A percentile compares a stretch with the other conserved stretches of the same genome.
phyloP scores from a whole-genome alignment of 768 basidiomycete genomes.

The Kwoniella europaea region DNA sequence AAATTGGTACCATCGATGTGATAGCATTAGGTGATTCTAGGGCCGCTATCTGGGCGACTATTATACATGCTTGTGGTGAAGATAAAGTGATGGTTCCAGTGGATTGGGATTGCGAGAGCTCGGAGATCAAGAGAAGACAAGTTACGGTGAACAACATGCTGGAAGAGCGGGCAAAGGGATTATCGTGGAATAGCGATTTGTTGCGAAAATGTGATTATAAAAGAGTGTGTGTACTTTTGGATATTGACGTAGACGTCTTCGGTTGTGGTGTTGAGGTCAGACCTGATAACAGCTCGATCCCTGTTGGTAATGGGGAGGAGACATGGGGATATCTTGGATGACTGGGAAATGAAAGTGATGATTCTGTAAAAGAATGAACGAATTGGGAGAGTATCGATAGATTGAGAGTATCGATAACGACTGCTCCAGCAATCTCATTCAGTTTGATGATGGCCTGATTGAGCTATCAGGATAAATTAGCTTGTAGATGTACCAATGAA shows the following conservation, averaged over 20 bases:
- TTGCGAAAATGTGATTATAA: background rate
- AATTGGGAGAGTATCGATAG: background rate
- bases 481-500: slow-evolving; percentile 5
- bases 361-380: background rate
- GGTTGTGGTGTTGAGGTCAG: background rate
- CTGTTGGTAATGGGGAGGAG: background rate
- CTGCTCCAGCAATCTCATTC: background rate
- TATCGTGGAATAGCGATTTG: background rate
- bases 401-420: background rate
- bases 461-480: background rate
- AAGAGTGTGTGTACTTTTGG: slow-evolving; percentile 6
- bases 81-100: slow-evolving; percentile 27
- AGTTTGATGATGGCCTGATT: background rate
- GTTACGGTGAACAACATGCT: background rate
- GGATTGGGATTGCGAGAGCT: slow-evolving; percentile 21
- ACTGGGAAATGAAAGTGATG: slow-evolving; percentile 1
- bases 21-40: slow-evolving; percentile 22
- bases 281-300: background rate
- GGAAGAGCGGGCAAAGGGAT: background rate
- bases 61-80: slow-evolving; percentile 33
- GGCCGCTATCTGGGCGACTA: slow-evolving; percentile 41
- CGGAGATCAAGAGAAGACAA: background rate
- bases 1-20: slow-evolving; percentile 36
- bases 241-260: background rate
- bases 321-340: background rate